phyloP scores from a whole-genome alignment of 2,329 filamentous ascomycete species.

The Phyllosticta citriasiana region DNA sequence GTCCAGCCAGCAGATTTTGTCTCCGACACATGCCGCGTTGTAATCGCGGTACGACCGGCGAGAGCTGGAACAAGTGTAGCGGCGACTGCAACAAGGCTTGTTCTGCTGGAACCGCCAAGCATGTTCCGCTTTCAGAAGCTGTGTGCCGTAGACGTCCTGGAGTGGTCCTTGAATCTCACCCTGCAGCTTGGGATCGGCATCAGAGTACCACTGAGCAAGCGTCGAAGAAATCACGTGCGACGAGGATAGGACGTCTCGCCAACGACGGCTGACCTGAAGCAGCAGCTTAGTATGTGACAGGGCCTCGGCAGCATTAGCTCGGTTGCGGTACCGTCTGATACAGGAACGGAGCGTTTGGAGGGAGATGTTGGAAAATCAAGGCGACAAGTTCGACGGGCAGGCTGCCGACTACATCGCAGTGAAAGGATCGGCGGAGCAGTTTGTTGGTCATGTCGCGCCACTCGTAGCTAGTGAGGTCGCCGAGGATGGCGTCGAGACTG shows the following conservation, averaged over 20 bases:
- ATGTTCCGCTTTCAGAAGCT: conserved; percentile 15
- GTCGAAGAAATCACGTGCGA: conserved; percentile 15
- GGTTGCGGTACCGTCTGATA: conserved; percentile 17
- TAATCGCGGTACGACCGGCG: background rate
- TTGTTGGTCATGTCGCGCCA: conserved; percentile 18
- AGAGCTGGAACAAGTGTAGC: background rate
- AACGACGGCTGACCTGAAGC: conserved; percentile 24
- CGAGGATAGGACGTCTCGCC: conserved; percentile 22
- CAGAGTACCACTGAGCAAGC: conserved; percentile 18
- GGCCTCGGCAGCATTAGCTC: background rate
- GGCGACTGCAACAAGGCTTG: background rate
- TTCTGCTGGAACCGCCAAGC: conserved; percentile 20
- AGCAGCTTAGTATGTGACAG: background rate
- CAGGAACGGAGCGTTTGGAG: conserved; percentile 19
- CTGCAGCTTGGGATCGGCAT: conserved; percentile 11
- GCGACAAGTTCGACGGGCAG: conserved; percentile 30
- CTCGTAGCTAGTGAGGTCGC: conserved; percentile 21
- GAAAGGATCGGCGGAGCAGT: conserved; percentile 18
- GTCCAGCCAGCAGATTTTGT: background rate
- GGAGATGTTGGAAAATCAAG: conserved; percentile 26
- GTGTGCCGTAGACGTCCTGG: background rate
- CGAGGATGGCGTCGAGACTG: conserved; percentile 19
- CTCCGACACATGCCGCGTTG: background rate
- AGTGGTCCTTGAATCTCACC: conserved; percentile 8
- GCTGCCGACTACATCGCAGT: conserved; percentile 24